These are phyloP conservation scores for Aspergillus nomiae DNA, from an alignment of 2,329 filamentous ascomycete species.

Conservation along the genomic window DNA sequence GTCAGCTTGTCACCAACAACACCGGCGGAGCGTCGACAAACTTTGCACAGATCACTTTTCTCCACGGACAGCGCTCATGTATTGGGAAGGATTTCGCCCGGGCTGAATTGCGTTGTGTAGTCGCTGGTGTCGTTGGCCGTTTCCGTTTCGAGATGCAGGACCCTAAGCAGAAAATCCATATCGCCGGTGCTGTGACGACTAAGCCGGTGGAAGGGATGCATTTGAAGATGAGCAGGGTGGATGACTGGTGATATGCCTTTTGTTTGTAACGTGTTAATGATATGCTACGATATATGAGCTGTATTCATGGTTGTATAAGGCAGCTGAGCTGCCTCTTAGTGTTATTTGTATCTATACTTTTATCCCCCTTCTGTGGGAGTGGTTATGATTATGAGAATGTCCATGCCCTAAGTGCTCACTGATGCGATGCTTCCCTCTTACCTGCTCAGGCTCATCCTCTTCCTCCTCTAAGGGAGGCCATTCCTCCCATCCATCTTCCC, in stretches of 20 bases:
- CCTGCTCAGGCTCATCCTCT: conserved; percentile 25
- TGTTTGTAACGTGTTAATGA: not conserved
- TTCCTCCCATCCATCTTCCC: conserved; percentile 62
- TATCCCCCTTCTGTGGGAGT: conserved; percentile 5
- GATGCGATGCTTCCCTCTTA: conserved; percentile 28
- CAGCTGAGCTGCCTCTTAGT: not conserved
- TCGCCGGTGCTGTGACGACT: conserved; percentile 40
- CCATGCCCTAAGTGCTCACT: conserved; percentile 31
- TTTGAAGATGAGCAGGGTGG: conserved; percentile 35
- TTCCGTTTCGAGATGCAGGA: conserved; percentile 41
- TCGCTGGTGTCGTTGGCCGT: conserved; percentile 41
- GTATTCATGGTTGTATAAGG: not conserved
- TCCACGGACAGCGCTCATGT: conserved; percentile 41
- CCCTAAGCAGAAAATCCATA: conserved; percentile 38
- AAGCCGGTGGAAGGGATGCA: conserved; percentile 44
- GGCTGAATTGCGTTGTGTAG: conserved; percentile 42
- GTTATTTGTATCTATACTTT: not conserved
- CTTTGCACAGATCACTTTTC: conserved; percentile 42
- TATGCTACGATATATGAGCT: conserved; percentile 2
- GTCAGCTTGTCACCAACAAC: conserved; percentile 52
- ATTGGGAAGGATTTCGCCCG: conserved; percentile 48
- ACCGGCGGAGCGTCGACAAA: conserved; percentile 48
- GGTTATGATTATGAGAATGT: conserved; percentile 21
- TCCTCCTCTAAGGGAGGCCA: conserved; percentile 48
- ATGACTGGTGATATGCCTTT: conserved; percentile 29